These are phyloP conservation scores for Rutidosis leptorrhynchoides DNA, from an alignment of 129 eudicot species.

Conservation along the genomic window DNA sequence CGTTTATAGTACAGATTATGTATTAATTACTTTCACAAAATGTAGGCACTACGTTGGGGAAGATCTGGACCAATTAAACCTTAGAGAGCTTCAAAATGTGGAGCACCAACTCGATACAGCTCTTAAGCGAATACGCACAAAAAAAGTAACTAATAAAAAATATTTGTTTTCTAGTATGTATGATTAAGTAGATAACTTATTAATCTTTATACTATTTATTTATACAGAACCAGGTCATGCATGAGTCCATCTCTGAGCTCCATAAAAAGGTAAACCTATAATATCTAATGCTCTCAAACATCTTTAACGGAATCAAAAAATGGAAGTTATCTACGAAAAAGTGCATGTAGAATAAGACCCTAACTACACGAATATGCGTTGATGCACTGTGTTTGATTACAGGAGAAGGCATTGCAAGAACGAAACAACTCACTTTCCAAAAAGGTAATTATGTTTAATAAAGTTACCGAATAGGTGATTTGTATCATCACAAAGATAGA, in stretches of 20 bases:
- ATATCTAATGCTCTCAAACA: neutral
- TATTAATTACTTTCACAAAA: neutral
- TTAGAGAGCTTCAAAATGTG: constrained; percentile 69
- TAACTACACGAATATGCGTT: neutral
- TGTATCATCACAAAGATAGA: neutral
- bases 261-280: constrained; percentile 63
- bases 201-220: neutral
- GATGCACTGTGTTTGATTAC: constrained; percentile 24
- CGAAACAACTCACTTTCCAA: constrained; percentile 60
- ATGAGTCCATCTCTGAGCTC: constrained; percentile 74
- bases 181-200: neutral
- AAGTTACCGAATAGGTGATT: neutral
- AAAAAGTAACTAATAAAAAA: constrained; percentile 41
- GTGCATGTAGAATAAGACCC: too few species aligned
- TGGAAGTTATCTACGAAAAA: neutral
- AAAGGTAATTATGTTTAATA: constrained; percentile 37
- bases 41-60: constrained; percentile 74
- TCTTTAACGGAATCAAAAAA: neutral
- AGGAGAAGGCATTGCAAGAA: constrained; percentile 64
- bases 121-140: constrained; percentile 58
- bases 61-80: constrained; percentile 55
- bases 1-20: too few species aligned
- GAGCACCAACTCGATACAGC: constrained; percentile 78
- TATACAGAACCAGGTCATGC: constrained; percentile 80
- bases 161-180: neutral